Evolutionary conservation across 2,329 filamentous ascomycete species (phyloP).

Genomic region (Aureobasidium leucospermi): DNA sequence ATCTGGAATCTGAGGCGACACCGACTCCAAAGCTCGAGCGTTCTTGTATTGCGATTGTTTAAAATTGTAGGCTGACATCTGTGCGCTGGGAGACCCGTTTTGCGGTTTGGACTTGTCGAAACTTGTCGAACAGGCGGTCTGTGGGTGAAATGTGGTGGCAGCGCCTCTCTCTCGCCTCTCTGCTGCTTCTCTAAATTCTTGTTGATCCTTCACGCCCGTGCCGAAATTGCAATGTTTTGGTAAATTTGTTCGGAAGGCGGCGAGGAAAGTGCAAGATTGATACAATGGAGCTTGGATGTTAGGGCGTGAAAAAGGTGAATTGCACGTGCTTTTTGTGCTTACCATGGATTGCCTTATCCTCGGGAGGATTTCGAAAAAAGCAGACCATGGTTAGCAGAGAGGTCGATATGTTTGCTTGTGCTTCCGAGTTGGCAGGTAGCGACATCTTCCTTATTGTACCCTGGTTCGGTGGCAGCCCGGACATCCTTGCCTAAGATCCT

Average conservation of each 20-base stretch:
- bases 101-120: neutral
- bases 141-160: neutral
- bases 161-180: neutral
- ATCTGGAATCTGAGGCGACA: neutral
- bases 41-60: neutral
- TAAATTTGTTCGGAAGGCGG: neutral
- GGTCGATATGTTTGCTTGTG: too few relatives aligned
- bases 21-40: neutral
- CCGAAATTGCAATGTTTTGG: conserved; percentile 1
- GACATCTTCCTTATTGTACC: too few relatives aligned
- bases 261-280: neutral
- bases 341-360: neutral
- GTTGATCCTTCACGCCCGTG: neutral
- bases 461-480: too few relatives aligned
- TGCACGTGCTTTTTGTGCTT: neutral
- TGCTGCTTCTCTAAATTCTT: neutral
- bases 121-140: neutral
- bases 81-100: neutral
- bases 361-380: too few relatives aligned
- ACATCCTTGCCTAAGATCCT: too few relatives aligned
- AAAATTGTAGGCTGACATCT: conserved; percentile 2
- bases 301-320: neutral
- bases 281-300: neutral
- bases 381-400: too few relatives aligned
- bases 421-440: too few relatives aligned